Evolutionary conservation across 2,329 filamentous ascomycete species (phyloP).

Genomic region (Graphiopsis chlorocephala): DNA sequence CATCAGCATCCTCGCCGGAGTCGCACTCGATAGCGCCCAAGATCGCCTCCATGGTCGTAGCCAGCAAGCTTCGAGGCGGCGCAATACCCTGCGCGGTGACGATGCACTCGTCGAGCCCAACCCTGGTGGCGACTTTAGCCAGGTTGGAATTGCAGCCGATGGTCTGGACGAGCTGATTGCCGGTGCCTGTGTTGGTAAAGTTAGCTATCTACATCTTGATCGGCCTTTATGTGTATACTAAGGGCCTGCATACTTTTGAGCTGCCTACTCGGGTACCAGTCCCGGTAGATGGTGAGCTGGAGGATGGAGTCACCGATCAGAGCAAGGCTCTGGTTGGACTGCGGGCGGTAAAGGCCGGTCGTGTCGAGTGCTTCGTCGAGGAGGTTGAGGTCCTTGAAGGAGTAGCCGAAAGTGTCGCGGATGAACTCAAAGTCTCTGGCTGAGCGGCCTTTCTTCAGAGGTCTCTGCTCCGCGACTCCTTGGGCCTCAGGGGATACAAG

Average conservation of each 20-base stretch:
- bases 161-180: slow-evolving; percentile 5
- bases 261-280: slow-evolving; percentile 19
- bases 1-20: background rate
- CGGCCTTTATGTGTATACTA: background rate
- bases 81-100: background rate
- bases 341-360: slow-evolving; percentile 5
- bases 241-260: slow-evolving; percentile 14
- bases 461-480: background rate
- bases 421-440: background rate
- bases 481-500: background rate
- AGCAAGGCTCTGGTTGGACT: slow-evolving; percentile 22
- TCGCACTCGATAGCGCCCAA: background rate
- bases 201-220: background rate
- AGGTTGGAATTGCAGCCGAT: slow-evolving; percentile 13
- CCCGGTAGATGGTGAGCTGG: slow-evolving; percentile 16
- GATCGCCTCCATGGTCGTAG: background rate
- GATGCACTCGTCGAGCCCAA: background rate
- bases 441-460: background rate
- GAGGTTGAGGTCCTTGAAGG: background rate
- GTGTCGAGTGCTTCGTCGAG: slow-evolving; percentile 9
- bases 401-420: background rate
- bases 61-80: background rate
- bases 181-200: background rate
- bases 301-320: slow-evolving; percentile 21
- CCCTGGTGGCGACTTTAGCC: background rate